Evolutionary conservation across 2,329 filamentous ascomycete species (phyloP).

Genomic region (Hypoxylon sp.): DNA sequence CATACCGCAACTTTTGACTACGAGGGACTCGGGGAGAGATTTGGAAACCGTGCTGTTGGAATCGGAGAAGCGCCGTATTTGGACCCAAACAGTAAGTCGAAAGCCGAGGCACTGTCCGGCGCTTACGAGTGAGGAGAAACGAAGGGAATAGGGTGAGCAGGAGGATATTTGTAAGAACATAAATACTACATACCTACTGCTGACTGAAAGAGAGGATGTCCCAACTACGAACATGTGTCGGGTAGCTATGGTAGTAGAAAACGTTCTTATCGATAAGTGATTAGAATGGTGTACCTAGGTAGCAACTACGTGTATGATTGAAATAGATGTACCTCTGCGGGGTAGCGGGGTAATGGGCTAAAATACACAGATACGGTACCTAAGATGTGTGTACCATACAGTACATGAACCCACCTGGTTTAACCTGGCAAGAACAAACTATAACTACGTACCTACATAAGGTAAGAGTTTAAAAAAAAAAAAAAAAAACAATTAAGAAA

Average conservation of each 20-base stretch:
- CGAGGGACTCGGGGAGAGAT: conserved; percentile 64
- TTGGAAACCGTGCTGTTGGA: conserved; percentile 68
- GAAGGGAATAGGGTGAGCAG: background rate
- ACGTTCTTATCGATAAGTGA: conserved; percentile 8
- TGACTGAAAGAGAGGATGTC: no score
- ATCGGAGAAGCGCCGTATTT: conserved; percentile 70
- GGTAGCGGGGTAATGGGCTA: conserved; percentile 6
- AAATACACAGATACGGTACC: conserved; percentile 1
- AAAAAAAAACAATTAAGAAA: background rate
- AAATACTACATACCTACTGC: no score
- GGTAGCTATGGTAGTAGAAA: no score
- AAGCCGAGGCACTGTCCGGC: conserved; percentile 19
- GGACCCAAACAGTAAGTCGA: conserved; percentile 58
- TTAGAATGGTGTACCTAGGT: background rate
- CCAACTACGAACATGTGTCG: no score
- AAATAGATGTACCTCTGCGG: conserved; percentile 9
- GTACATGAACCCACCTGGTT: background rate
- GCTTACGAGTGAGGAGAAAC: background rate
- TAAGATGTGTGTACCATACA: no score
- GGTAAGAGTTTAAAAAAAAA: background rate
- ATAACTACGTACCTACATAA: background rate
- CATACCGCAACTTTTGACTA: conserved; percentile 74
- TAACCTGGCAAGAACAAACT: background rate
- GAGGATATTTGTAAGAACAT: background rate
- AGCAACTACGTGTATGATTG: background rate